Base-by-base conservation (phyloP, 169 alveolate species). In the Cryptosporidium tyzzeri region DNA sequence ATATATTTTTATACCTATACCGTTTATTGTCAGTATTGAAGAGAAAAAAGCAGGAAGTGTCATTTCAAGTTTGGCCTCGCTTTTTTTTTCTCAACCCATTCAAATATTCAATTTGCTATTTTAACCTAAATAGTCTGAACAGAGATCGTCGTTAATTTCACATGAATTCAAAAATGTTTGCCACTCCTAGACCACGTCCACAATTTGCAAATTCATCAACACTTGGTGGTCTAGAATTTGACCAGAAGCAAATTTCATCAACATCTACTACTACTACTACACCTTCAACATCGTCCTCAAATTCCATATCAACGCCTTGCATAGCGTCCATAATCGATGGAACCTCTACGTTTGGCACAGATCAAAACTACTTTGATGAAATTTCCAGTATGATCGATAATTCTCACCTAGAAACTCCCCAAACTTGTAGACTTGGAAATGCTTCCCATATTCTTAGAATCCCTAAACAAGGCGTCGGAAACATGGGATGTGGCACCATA, bases 171-270 rank as follows among this genome's bases (percentile, higher is more conserved):
- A 58, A 26, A 23, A 73, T 73, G 86, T 73, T 51, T 48, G 26
- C 68, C 41, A 73, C 86, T 33, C 86, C 86, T 23, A 73, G 68
- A 55, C 86, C 86, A 21, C 86, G 86, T 73, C 86, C 86, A 4
- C 86, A 73, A 50, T 73, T 73, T 73, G 29, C 44, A 3, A 44
- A 44, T 23, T 55, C 86, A n/a, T 65, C 71, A 5, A 2, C 71
- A 37, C 1, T 65, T 50, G 85, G 85, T 26, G 85, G 85, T n/a
- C 44, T 53, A 26, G 86, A 73, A 16, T 73, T 73, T 73, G 86
- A 73, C 35, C 86, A 73, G 45, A 73, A 73, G 55, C 70, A 62
- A 12, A 69, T 69, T 21, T 45, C 84, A 18, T 44, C 62, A 9
- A 45, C 84, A 14, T 45, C 70, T 21, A 29, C 70, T 9, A 12